phyloP scores from a whole-genome alignment of 2,329 filamentous ascomycete species.

The Alternaria incomplexa region DNA sequence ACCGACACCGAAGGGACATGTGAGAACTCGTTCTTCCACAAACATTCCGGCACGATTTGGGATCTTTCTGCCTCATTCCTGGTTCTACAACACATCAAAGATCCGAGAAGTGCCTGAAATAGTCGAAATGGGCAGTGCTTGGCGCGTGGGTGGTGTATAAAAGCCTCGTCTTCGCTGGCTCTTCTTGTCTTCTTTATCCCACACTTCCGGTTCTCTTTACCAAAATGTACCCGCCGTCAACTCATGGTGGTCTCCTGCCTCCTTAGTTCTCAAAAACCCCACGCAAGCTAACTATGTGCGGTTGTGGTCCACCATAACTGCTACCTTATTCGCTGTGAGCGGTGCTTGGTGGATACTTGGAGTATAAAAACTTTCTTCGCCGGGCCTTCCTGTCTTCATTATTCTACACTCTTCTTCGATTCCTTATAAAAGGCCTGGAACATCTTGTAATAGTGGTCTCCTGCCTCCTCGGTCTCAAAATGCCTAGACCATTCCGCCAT shows the following conservation, averaged over 20 bases:
- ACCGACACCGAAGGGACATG: not conserved
- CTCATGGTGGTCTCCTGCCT: not conserved
- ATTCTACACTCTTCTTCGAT: fast-evolving
- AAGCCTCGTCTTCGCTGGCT: not conserved
- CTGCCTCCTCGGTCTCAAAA: too few relatives aligned
- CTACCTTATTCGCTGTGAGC: fast-evolving
- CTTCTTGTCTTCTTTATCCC: not conserved
- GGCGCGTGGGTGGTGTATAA: not conserved
- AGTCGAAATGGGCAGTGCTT: not conserved
- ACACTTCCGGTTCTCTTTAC: not conserved
- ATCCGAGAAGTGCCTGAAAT: not conserved
- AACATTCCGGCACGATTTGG: not conserved
- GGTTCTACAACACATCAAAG: not conserved
- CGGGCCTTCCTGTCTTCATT: too few relatives aligned
- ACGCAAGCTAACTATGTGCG: not conserved
- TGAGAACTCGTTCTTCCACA: not conserved
- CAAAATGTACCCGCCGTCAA: not conserved
- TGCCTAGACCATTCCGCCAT: too few relatives aligned
- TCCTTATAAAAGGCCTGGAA: too few relatives aligned
- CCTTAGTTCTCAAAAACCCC: not conserved
- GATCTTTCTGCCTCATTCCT: too few relatives aligned
- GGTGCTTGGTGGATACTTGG: too few relatives aligned
- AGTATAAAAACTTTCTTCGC: too few relatives aligned
- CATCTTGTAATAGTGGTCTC: too few relatives aligned
- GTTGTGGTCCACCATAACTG: not conserved